Evolutionary conservation across 768 basidiomycete genomes (phyloP), one percentile per base, ranked within the genome.

Genomic region (Amanita subjunquillea): DNA sequence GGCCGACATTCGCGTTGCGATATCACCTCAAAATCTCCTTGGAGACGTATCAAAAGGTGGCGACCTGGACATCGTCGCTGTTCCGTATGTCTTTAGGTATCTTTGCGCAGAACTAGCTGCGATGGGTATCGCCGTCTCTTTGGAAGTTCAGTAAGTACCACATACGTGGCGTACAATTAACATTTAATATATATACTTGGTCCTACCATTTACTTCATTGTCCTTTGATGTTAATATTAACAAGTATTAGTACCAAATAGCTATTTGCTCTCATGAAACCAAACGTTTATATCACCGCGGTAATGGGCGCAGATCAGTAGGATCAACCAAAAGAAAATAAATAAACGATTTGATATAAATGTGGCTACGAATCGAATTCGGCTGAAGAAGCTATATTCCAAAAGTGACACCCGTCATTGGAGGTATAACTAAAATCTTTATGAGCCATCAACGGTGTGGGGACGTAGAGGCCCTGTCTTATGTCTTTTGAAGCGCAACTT

Each of bases 91-190:
- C 48, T 95, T 96, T 69, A 77, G 91, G 46, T 91, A 93, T 71
- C 76, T 97, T 9, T 93, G 94, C 63, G 88, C 94, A 2, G 96
- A 99, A 70, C 71, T 99, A 59, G 94, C 94, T n/a, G 87, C 91
- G 15, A 98, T 98, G 95, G 95, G 96, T 43, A 97, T 99, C 60
- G 82, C 87, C 34, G 78, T 98, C 48, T 88, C 90, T 45, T 68
- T 98, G 46, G 83, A 88, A 63, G 80, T 94, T 49, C 77, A 67
- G 48, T 89, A 69, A 65, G 45, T 46, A 40, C 50, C 27, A 46
- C 27, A 46, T 30, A 13, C 25, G 9, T 22, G 41, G 9, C 41
- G 12, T 22, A 46, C 10, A 9, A 29, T 29, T 44, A 44, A 44
- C 17, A 30, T 7, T 30, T 30, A 30, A 5, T 30, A 46, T 30